Base-by-base conservation (phyloP, 805 yeast species). In the Wickerhamiella allomyrinae region DNA sequence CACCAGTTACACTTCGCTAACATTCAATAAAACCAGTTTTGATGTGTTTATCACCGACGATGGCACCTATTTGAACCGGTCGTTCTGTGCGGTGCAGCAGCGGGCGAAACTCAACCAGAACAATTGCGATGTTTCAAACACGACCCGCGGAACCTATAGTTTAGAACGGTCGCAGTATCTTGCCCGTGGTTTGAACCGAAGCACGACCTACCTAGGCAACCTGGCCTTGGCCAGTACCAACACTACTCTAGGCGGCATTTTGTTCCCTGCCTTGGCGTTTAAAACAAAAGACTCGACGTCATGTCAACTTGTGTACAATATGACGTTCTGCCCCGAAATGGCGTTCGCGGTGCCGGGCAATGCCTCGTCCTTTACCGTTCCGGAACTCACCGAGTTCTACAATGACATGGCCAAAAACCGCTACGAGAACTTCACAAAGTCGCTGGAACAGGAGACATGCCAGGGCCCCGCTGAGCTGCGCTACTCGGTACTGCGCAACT, bases 331-430 rank as follows among this genome's bases (percentile, higher is more conserved):
- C 59, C 59, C 67, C 23, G 72, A 74, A 37, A 93, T 89, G 20
- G 91, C 95, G 1, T 89, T 87, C 60, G 71, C 94, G 0, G 95
- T 83, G 0, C 97, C 97, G 0, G 66, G 67, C 5, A 63, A 63
- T 39, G 54, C 72, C 1, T 46, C 64, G 1, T 46, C 55, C 3
- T 62, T 61, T 23, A 58, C 60, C 2, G 46, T 51, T 3, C 56
- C 55, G 27, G 61, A 61, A 4, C 56, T 77, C 23, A 65, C 68
- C 2, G 27, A 49, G 0, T 53, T 71, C 15, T 89, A 85, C 55
- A 95, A 89, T 55, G 53, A 63, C 34, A 62, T 75, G 48, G 86
- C 95, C 0, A 50, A 55, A 14, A 56, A 58, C 0, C 54, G 73
- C 9, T 89, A 71, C 58, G 50, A 60, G 11, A 82, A 81, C 55